Base-by-base conservation (phyloP, 495 filamentous ascomycete genomes). In the Tuber borchii region DNA sequence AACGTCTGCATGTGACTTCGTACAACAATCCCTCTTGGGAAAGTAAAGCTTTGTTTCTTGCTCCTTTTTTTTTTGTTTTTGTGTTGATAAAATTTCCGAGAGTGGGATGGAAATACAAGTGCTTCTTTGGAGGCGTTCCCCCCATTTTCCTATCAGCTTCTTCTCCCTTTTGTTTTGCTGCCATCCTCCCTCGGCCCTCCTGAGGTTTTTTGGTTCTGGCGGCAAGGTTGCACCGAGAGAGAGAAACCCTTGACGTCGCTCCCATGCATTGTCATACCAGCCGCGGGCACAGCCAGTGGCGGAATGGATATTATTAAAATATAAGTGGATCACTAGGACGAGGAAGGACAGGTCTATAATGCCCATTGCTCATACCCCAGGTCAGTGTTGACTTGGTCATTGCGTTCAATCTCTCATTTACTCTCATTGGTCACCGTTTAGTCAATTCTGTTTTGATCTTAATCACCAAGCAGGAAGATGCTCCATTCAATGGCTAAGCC, bases 1-100 rank as follows among this genome's bases (percentile, higher is more conserved):
- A 70, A 74, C 77, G 46, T 68, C 61, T 46, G 76, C 78, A 79
- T 79, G 78, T 79, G 78, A 79, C 74, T 70, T 79, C 74, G 72
- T 73, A 74, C 70, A 45, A 78, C 72, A 61, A 69, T 72, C n/a
- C 34, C 71, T 72, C 70, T 73, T 71, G 73, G 76, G 74, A 56
- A 73, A 69, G 56, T 61, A 78, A 10, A 70, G 69, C 71, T 70
- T 43, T 79, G n/a, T 31, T 65, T 65, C n/a, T n/a, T 61, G 14
- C 56, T 65, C 56, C 56, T 65, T 56, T 51, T 40, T 43, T 43
- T 12, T 43, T 9, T 43, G n/a, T 43, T 43, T 31, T 65, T 65
- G 56, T 31, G 12, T 10, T 65, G 56, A 65, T 65, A 31, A 65
- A 31, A 65, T 65, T 65, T 31, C 56, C 56, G n/a, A 31, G 56